Conservation (phyloP, 2,329 filamentous ascomycete genomes). For the Dothideomycetidae sp. region DNA sequence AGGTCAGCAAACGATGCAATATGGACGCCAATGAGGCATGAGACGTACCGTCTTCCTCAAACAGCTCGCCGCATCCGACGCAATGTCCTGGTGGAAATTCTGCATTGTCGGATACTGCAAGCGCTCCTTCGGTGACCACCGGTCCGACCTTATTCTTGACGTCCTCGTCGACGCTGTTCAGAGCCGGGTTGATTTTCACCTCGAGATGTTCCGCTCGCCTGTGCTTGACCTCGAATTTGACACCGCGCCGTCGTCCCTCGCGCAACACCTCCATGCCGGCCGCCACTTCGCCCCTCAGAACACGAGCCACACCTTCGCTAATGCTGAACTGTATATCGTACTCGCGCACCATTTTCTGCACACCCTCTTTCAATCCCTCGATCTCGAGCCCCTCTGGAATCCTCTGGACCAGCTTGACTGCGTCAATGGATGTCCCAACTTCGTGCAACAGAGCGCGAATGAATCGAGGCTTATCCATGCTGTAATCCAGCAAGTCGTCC, state of each 20-base stretch:
- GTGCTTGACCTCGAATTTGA: slow-evolving; percentile 68
- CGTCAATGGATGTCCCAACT: slow-evolving; percentile 85
- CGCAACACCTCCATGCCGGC: slow-evolving; percentile 69
- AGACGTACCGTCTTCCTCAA: slow-evolving; percentile 25
- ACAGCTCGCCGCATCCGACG: slow-evolving; percentile 25
- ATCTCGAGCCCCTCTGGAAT: slow-evolving; percentile 92
- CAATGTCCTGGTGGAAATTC: slow-evolving; percentile 25
- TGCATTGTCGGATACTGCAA: slow-evolving; percentile 16
- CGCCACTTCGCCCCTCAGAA: slow-evolving; percentile 76
- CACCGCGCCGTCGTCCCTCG: slow-evolving; percentile 64
- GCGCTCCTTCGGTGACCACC: too few species aligned
- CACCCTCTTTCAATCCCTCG: slow-evolving; percentile 72
- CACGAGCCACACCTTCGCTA: slow-evolving; percentile 72
- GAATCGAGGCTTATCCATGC: slow-evolving; percentile 94
- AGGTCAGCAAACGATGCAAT: background rate
- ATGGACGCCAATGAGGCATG: too few species aligned
- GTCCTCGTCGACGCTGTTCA: slow-evolving; percentile 15
- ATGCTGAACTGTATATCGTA: slow-evolving; percentile 93
- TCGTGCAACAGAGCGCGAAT: slow-evolving; percentile 85
- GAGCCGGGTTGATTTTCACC: slow-evolving; percentile 20
- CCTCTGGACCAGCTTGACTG: slow-evolving; percentile 73
- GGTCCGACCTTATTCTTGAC: slow-evolving; percentile 14
- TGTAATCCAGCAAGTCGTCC: slow-evolving; percentile 88
- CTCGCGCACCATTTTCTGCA: slow-evolving; percentile 84
- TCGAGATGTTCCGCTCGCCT: slow-evolving; percentile 25